These are phyloP conservation scores for Aschersonia sp. DNA, from an alignment of 2,329 filamentous ascomycete species.

Conservation along the genomic window DNA sequence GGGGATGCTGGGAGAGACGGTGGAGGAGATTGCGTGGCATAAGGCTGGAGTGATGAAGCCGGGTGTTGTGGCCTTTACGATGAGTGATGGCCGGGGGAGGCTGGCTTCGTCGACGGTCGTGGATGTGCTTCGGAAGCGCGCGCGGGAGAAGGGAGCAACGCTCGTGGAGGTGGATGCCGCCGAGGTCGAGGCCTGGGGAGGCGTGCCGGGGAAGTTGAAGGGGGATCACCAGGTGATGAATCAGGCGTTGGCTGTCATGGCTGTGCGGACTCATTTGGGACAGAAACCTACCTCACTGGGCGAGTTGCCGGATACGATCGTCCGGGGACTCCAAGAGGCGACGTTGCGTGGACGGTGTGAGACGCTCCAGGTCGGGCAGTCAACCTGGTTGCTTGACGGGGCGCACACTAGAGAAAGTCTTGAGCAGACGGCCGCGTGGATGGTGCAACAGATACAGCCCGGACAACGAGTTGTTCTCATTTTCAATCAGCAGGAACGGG, in stretches of 20 bases:
- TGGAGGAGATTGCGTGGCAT: conserved; percentile 78
- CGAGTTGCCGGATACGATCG: conserved; percentile 29
- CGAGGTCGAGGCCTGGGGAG: conserved; percentile 25
- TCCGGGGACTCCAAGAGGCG: conserved; percentile 50
- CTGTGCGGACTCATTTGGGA: conserved; percentile 43
- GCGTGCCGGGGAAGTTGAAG: conserved; percentile 25
- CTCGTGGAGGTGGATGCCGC: conserved; percentile 27
- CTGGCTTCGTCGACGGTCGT: conserved; percentile 22
- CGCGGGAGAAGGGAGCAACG: conserved; percentile 36
- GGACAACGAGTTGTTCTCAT: conserved; percentile 41
- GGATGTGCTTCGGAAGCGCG: conserved; percentile 43
- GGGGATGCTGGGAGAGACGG: conserved; percentile 62
- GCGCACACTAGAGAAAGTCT: conserved; percentile 82
- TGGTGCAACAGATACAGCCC: conserved; percentile 33
- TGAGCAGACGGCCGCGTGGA: conserved; percentile 64
- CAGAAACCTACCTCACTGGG: conserved; percentile 10
- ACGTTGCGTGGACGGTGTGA: conserved; percentile 69
- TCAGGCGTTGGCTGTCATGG: conserved; percentile 39
- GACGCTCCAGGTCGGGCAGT: conserved; percentile 32
- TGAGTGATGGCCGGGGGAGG: conserved; percentile 11
- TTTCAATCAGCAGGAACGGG: conserved; percentile 87
- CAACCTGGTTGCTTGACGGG: conserved; percentile 74
- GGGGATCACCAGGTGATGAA: conserved; percentile 44
- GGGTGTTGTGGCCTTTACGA: conserved; percentile 27
- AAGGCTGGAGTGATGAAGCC: conserved; percentile 78